Percentiles rank a stretch among this genome's conserved stretches.
Evolutionary conservation across 257 asterid species (phyloP).

Genomic region (Anisodus acutangulus): DNA sequence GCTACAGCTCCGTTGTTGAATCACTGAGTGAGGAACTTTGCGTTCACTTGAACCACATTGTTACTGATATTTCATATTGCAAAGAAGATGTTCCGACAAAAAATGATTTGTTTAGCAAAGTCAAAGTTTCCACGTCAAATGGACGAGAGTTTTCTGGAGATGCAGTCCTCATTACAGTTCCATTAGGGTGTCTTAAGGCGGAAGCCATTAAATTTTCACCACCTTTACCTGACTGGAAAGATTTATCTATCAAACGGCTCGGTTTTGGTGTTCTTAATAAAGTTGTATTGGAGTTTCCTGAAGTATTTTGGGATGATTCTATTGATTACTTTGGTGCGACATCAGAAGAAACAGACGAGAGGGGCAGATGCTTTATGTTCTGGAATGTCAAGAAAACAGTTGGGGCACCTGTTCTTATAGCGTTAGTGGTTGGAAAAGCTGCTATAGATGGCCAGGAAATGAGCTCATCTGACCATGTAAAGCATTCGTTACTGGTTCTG

Average conservation of each 20-base stretch:
- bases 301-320: slow-evolving; percentile 95
- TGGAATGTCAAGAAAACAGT: slow-evolving; percentile 99
- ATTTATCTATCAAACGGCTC: slow-evolving; percentile 73
- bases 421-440: slow-evolving; percentile 95
- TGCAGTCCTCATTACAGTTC: slow-evolving; percentile 90
- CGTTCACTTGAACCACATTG: slow-evolving; percentile 76
- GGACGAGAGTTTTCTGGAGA: slow-evolving; percentile 89
- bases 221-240: slow-evolving; percentile 87
- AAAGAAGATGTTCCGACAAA: slow-evolving; percentile 43
- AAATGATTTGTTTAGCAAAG: slow-evolving; percentile 51
- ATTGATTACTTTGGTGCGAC: slow-evolving; percentile 98
- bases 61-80: slow-evolving; percentile 65
- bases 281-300: slow-evolving; percentile 90
- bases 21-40: slow-evolving; percentile 79
- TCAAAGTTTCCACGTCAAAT: slow-evolving; percentile 71
- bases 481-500: slow-evolving; percentile 81
- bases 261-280: slow-evolving; percentile 98
- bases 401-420: slow-evolving; percentile 98
- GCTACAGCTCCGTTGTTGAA: slow-evolving; percentile 87
- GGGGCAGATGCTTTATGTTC: slow-evolving; percentile 98
- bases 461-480: slow-evolving; percentile 73
- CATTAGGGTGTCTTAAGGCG: slow-evolving; percentile 96
- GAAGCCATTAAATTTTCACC: slow-evolving; percentile 87
- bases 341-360: slow-evolving; percentile 76
- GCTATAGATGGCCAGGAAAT: slow-evolving; percentile 80